A percentile compares a stretch with the other conserved stretches of the same genome.
phyloP scores from a whole-genome alignment of 2,329 filamentous ascomycete species.

The Metarhizium sp. region DNA sequence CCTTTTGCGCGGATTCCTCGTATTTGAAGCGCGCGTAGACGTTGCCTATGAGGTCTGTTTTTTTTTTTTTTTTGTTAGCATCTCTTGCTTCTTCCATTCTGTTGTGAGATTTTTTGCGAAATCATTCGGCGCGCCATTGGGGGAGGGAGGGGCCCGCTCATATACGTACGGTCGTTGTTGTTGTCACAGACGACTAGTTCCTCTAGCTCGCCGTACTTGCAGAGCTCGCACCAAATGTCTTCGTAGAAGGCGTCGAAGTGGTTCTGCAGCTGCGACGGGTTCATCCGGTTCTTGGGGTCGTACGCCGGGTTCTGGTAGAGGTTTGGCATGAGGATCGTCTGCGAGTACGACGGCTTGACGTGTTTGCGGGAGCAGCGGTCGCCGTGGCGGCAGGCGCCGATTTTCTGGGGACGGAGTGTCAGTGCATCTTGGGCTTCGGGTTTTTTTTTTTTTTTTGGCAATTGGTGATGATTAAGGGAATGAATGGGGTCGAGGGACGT shows the following conservation, averaged over 20 bases:
- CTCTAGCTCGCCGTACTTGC: constrained; percentile 95
- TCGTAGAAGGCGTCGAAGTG: constrained; percentile 99
- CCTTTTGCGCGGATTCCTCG: constrained; percentile 88
- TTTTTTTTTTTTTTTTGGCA: neutral
- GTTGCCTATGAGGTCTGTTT: constrained; percentile 87
- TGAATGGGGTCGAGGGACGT: constrained; percentile 11
- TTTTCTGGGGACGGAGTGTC: constrained; percentile 50
- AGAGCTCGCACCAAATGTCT: constrained; percentile 99
- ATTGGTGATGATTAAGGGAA: neutral
- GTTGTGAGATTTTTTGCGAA: neutral
- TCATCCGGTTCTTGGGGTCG: constrained; percentile 96
- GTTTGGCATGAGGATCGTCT: constrained; percentile 96
- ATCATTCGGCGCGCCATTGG: neutral
- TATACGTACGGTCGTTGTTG: constrained; percentile 81
- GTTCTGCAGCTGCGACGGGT: constrained; percentile 89
- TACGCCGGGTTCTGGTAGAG: constrained; percentile 98
- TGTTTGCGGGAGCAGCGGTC: constrained; percentile 98
- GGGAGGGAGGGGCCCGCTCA: constrained; percentile 7
- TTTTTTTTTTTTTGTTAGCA: neutral
- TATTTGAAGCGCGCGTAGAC: constrained; percentile 99
- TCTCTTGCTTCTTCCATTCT: constrained; percentile 6
- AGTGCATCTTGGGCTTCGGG: neutral
- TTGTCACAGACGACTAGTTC: constrained; percentile 99
- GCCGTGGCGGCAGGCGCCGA: constrained; percentile 95
- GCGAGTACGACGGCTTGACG: constrained; percentile 96